Percentiles rank a stretch among this genome's conserved stretches.
Conservation (phyloP, 805 yeast species). For the Myxozyma vanderwaltii region DNA sequence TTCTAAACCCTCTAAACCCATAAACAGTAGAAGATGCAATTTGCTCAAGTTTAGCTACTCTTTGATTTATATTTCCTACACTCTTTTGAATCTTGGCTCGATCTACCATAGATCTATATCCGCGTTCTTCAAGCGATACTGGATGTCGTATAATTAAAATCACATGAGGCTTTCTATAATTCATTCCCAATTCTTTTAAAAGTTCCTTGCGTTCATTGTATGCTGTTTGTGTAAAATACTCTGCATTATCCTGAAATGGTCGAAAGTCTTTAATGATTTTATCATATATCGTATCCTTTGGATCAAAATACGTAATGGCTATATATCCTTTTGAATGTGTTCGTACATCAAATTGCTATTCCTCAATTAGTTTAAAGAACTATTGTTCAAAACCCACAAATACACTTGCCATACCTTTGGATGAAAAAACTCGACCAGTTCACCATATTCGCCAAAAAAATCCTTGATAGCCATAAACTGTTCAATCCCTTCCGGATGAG, state of each 20-base stretch:
- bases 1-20: conserved; percentile 9
- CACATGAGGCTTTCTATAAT: not conserved
- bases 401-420: not conserved
- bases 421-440: conserved; percentile 4
- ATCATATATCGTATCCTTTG: not conserved
- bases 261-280: not conserved
- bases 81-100: not conserved
- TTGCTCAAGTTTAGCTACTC: not conserved
- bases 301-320: conserved; percentile 6
- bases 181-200: not conserved
- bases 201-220: not conserved
- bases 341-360: not conserved
- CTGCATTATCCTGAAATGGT: not conserved
- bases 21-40: not conserved
- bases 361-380: not conserved
- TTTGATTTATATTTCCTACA: not conserved
- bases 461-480: not conserved
- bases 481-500: not conserved
- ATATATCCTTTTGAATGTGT: conserved; percentile 1
- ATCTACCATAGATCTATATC: not conserved
- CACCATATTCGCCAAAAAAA: not conserved
- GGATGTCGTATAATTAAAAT: not conserved
- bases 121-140: not conserved
- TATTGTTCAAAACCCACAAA: not conserved
- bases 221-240: not conserved